phyloP scores from a whole-genome alignment of 495 filamentous ascomycete genomes.

The Annulohypoxylon bovei region DNA sequence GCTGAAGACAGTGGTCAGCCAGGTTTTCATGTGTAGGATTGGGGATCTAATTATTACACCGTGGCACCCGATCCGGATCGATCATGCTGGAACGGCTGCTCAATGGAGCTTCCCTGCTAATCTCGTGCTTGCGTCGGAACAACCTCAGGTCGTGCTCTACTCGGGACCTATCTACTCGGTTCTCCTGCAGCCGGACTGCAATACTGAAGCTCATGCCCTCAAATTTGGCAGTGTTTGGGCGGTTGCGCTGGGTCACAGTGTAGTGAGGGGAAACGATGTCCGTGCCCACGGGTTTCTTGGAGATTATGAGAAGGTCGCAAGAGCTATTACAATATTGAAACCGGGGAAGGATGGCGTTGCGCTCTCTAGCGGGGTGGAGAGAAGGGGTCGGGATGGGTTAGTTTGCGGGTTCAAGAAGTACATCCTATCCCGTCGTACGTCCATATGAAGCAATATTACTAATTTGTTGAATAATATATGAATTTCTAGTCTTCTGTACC shows the following conservation, averaged over 20 bases:
- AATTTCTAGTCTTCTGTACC: too few species aligned
- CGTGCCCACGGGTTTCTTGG: constrained; percentile 57
- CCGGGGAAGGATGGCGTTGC: constrained; percentile 47
- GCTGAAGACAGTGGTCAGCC: constrained; percentile 47
- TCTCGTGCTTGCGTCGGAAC: constrained; percentile 20
- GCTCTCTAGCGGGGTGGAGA: constrained; percentile 46
- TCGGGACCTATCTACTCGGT: constrained; percentile 56
- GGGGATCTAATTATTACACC: constrained; percentile 48
- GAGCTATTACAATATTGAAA: constrained; percentile 41
- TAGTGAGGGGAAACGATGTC: constrained; percentile 44
- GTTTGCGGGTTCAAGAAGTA: constrained; percentile 51
- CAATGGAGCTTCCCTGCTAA: constrained; percentile 52
- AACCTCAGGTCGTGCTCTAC: constrained; percentile 39
- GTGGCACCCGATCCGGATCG: constrained; percentile 53
- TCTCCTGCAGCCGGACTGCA: constrained; percentile 49
- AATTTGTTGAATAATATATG: too few species aligned
- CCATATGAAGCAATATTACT: background rate
- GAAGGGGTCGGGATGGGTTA: constrained; percentile 47
- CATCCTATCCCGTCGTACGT: background rate
- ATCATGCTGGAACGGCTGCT: background rate
- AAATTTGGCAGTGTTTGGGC: constrained; percentile 54
- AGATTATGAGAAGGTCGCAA: constrained; percentile 47
- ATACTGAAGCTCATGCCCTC: constrained; percentile 53
- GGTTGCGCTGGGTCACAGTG: constrained; percentile 57
- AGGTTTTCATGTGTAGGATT: constrained; percentile 39